Conservation (phyloP, 257 asterid genomes). For the Penstemon newberryi region DNA sequence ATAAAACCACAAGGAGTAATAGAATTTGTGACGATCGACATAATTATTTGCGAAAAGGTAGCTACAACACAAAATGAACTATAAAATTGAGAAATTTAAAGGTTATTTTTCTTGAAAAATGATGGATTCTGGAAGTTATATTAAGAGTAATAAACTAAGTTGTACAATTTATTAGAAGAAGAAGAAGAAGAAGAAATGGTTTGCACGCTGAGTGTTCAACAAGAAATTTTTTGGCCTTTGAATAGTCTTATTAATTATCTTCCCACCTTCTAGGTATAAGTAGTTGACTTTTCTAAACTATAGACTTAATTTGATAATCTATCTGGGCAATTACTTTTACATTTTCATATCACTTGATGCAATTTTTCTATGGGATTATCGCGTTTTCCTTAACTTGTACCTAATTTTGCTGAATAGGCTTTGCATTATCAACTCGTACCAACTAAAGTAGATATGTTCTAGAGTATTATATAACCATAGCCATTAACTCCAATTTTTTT, state of each 20-base stretch:
- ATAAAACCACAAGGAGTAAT: not conserved
- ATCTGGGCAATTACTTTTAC: not conserved
- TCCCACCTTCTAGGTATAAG: not conserved
- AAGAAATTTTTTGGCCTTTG: not conserved
- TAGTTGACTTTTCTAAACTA: slow-evolving; percentile 29
- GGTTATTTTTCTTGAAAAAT: not conserved
- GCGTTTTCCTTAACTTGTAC: slow-evolving; percentile 4
- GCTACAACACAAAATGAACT: too few relatives aligned
- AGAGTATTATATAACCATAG: too few relatives aligned
- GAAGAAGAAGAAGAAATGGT: slow-evolving; percentile 2
- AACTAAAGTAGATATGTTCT: too few relatives aligned
- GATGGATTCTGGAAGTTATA: slow-evolving; percentile 2
- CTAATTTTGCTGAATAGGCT: slow-evolving; percentile 14
- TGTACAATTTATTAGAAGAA: slow-evolving; percentile 27
- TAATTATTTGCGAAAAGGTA: not conserved
- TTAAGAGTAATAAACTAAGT: not conserved
- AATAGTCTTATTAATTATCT: not conserved
- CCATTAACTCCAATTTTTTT: too few relatives aligned
- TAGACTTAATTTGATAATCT: not conserved
- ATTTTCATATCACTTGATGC: not conserved
- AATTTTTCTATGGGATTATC: not conserved
- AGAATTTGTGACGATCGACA: slow-evolving; percentile 30
- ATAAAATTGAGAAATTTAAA: too few relatives aligned
- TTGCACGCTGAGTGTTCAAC: slow-evolving; percentile 29
- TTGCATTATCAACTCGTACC: slow-evolving; percentile 13